These are phyloP conservation scores for Metarhizium guizhouense DNA, from an alignment of 2,329 filamentous ascomycete species.

Conservation along the genomic window DNA sequence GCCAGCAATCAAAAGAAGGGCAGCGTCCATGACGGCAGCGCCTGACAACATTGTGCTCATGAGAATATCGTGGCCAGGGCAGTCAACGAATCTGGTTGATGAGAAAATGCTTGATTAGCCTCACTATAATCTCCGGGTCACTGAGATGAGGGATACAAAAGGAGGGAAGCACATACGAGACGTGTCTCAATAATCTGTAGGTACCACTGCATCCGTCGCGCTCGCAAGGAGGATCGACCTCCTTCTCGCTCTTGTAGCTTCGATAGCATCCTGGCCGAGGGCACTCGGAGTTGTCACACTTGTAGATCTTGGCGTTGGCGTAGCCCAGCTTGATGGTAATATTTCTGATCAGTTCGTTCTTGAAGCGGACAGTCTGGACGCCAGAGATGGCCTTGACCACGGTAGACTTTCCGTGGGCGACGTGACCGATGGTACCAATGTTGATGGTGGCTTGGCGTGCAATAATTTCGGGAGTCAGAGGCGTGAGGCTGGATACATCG, in stretches of 20 bases:
- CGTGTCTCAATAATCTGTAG: slow-evolving; percentile 83
- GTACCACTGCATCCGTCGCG: slow-evolving; percentile 81
- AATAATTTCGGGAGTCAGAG: slow-evolving; percentile 93
- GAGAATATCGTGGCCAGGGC: slow-evolving; percentile 99
- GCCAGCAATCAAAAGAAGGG: slow-evolving; percentile 88
- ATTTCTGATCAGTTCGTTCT: slow-evolving; percentile 98
- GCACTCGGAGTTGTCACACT: slow-evolving; percentile 88
- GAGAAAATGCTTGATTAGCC: neutral
- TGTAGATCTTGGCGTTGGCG: slow-evolving; percentile 98
- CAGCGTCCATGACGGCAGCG: slow-evolving; percentile 98
- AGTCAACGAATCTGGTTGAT: slow-evolving; percentile 75
- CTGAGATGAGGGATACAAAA: neutral
- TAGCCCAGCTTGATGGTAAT: slow-evolving; percentile 99
- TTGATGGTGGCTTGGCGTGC: slow-evolving; percentile 97
- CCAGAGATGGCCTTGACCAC: slow-evolving; percentile 99
- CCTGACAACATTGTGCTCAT: slow-evolving; percentile 99
- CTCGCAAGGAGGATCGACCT: slow-evolving; percentile 93
- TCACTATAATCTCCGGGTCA: neutral
- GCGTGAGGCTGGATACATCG: slow-evolving; percentile 70
- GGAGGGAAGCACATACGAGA: slow-evolving; percentile 58
- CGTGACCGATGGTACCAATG: slow-evolving; percentile 96
- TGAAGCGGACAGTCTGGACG: slow-evolving; percentile 97
- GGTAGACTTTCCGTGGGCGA: slow-evolving; percentile 97
- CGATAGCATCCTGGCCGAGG: slow-evolving; percentile 91
- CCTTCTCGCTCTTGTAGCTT: slow-evolving; percentile 98